Evolutionary conservation across 1,139 yeast genomes (phyloP).

Genomic region (Hyphopichia pseudoburtonii): DNA sequence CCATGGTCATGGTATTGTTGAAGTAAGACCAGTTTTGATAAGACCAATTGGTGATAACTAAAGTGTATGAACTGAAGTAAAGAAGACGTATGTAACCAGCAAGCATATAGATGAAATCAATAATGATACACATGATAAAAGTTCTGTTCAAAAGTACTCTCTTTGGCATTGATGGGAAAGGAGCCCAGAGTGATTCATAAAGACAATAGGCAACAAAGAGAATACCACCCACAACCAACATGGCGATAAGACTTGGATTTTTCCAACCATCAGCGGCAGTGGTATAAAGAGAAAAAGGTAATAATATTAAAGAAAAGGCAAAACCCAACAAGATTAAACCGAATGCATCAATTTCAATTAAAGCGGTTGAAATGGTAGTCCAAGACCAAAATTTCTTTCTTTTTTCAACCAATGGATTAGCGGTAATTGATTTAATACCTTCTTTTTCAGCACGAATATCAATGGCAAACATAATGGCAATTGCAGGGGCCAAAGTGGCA

Average conservation of each 20-base stretch:
- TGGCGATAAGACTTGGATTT: conserved; percentile 38
- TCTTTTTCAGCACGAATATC: conserved; percentile 24
- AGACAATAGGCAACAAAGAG: conserved; percentile 22
- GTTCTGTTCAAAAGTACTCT: conserved; percentile 30
- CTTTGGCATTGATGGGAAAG: conserved; percentile 34
- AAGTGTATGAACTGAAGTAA: conserved; percentile 25
- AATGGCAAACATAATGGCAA: conserved; percentile 22
- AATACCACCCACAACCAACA: conserved; percentile 34
- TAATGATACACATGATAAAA: conserved; percentile 23
- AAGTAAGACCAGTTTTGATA: conserved; percentile 27
- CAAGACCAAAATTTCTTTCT: conserved; percentile 5
- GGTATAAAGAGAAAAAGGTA: conserved; percentile 28
- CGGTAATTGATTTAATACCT: conserved; percentile 8
- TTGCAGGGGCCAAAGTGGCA: conserved; percentile 26
- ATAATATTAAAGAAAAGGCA: conserved; percentile 26
- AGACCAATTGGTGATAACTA: conserved; percentile 22
- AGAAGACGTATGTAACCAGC: conserved; percentile 20
- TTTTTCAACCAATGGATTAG: conserved; percentile 6
- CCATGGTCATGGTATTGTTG: conserved; percentile 27
- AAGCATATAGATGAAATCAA: conserved; percentile 26
- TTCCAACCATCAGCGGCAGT: conserved; percentile 27
- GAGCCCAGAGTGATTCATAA: conserved; percentile 26
- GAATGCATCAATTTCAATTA: conserved; percentile 27
- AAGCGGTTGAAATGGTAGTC: conserved; percentile 9
- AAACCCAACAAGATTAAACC: conserved; percentile 28